Evolutionary conservation across 73 alveolate species (phyloP).

Genomic region (Paramecium caudatum): DNA sequence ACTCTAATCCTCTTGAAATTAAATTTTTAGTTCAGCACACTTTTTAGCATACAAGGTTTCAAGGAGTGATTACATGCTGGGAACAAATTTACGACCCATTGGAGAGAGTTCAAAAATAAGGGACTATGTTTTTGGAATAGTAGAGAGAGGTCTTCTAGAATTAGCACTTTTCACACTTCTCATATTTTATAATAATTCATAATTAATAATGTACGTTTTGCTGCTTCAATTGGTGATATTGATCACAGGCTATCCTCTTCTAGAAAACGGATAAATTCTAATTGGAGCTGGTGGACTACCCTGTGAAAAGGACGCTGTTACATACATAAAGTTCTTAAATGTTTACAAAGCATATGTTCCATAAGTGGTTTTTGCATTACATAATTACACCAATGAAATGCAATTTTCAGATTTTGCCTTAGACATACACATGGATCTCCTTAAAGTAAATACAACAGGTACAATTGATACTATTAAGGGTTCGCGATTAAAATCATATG

Average conservation of each 20-base stretch:
- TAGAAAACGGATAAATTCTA: constrained; percentile 43
- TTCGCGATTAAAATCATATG: constrained; percentile 4
- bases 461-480: background rate
- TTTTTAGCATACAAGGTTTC: background rate
- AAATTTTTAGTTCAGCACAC: background rate
- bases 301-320: constrained; percentile 43
- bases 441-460: constrained; percentile 7
- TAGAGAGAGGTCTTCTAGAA: constrained; percentile 13
- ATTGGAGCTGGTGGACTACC: constrained; percentile 13
- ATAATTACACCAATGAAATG: constrained; percentile 58
- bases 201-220: constrained; percentile 60
- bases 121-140: background rate
- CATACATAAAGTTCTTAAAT: constrained; percentile 33
- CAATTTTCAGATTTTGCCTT: constrained; percentile 30
- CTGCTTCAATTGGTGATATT: constrained; percentile 35
- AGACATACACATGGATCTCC: constrained; percentile 25
- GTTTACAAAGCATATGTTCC: constrained; percentile 46
- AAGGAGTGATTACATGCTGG: background rate
- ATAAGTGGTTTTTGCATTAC: constrained; percentile 46
- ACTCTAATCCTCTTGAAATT: constrained; percentile 10
- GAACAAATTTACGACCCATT: background rate
- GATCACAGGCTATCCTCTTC: background rate
- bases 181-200: constrained; percentile 46
- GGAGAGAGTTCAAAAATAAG: background rate
- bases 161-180: constrained; percentile 32